These are phyloP conservation scores for Pseudofabraea citricarpa DNA, from an alignment of 2,329 filamentous ascomycete genomes.

Conservation along the genomic window DNA sequence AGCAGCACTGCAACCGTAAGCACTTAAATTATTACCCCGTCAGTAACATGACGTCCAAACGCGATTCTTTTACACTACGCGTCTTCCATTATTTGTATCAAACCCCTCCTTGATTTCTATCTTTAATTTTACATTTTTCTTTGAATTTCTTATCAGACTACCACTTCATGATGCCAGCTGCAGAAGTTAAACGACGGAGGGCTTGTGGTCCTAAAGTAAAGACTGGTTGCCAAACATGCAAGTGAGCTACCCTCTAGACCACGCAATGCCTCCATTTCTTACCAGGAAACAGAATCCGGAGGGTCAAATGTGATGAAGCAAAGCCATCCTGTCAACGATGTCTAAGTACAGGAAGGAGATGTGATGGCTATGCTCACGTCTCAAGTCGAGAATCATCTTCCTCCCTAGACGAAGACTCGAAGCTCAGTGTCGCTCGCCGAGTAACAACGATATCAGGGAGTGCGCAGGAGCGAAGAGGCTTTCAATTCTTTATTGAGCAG, in stretches of 20 bases:
- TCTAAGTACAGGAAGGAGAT: slow-evolving; percentile 9
- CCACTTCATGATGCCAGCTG: background rate
- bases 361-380: slow-evolving; percentile 5
- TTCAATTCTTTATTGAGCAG: slow-evolving; percentile 6
- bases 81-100: too few relatives aligned
- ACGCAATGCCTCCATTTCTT: too few relatives aligned
- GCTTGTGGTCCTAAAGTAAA: background rate
- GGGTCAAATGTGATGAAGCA: slow-evolving; percentile 23
- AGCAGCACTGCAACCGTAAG: too few relatives aligned
- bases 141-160: too few relatives aligned
- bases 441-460: slow-evolving; percentile 3
- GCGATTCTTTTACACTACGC: too few relatives aligned
- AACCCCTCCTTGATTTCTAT: too few relatives aligned
- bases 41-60: too few relatives aligned
- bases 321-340: slow-evolving; percentile 19
- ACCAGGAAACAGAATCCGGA: slow-evolving; percentile 19
- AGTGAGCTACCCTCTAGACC: too few relatives aligned
- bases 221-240: background rate
- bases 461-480: slow-evolving; percentile 7
- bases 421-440: background rate
- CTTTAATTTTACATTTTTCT: too few relatives aligned
- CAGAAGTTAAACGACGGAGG: background rate
- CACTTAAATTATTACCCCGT: too few relatives aligned
- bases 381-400: background rate
- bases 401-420: background rate